Evolutionary conservation across 2,329 filamentous ascomycete species (phyloP).

Genomic region (Fusarium austroafricanum): DNA sequence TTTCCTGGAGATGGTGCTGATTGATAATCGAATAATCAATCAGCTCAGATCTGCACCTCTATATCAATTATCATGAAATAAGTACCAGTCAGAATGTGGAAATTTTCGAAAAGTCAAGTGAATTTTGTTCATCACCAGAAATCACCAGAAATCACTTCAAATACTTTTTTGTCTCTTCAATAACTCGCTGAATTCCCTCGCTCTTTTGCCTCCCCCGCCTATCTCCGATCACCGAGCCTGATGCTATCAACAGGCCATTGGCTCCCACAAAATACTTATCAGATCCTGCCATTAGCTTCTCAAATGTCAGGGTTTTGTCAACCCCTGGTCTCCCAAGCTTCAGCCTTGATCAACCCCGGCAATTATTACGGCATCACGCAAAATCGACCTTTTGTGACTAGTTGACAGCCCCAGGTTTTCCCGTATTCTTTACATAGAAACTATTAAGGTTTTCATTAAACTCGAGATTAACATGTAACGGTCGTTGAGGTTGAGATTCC

Average conservation of each 20-base stretch:
- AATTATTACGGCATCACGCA: background rate
- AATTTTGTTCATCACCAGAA: background rate
- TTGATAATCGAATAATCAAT: slow-evolving; percentile 35
- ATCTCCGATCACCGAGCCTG: slow-evolving; percentile 35
- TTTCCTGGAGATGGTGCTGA: slow-evolving; percentile 14
- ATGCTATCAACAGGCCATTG: slow-evolving; percentile 24
- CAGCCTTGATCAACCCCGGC: background rate
- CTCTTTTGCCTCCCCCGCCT: slow-evolving; percentile 31
- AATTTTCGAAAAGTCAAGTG: too few species aligned
- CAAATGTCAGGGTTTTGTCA: background rate
- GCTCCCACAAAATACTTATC: slow-evolving; percentile 24
- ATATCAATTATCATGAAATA: background rate
- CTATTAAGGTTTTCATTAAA: slow-evolving; percentile 2
- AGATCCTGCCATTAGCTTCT: slow-evolving; percentile 23
- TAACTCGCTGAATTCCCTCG: slow-evolving; percentile 29
- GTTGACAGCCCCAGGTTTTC: background rate
- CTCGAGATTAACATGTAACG: background rate
- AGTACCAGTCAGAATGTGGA: too few species aligned
- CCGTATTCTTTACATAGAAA: background rate
- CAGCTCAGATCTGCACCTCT: slow-evolving; percentile 3
- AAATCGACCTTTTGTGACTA: background rate
- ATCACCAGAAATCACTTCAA: too few species aligned
- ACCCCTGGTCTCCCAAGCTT: slow-evolving; percentile 4
- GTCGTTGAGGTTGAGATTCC: background rate
- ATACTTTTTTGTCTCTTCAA: slow-evolving; percentile 5